Percentiles rank a stretch among this genome's conserved stretches.
phyloP scores from a whole-genome alignment of 2,329 filamentous ascomycete species.

The Onygenales sp. region DNA sequence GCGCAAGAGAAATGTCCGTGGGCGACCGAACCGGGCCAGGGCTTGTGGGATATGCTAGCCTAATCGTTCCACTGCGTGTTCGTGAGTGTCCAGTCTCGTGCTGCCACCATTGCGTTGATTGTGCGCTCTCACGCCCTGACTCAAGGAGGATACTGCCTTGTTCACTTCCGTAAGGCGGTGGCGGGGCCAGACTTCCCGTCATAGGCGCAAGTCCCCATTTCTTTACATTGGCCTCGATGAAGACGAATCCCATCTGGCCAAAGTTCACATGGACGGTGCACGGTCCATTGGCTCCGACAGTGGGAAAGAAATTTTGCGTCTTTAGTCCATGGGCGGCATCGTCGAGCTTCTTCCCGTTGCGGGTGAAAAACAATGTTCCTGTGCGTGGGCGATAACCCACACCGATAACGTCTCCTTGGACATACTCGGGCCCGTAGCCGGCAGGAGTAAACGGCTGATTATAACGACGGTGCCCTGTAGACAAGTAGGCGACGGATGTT shows the following conservation, averaged over 20 bases:
- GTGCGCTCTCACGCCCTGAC: conserved; percentile 53
- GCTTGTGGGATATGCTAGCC: conserved; percentile 64
- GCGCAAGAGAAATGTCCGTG: conserved; percentile 90
- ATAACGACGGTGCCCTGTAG: conserved; percentile 73
- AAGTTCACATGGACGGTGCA: conserved; percentile 94
- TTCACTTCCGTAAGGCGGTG: conserved; percentile 92
- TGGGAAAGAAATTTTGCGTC: conserved; percentile 93
- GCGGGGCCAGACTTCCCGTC: conserved; percentile 88
- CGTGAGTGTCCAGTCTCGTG: conserved; percentile 57
- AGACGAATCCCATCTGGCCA: conserved; percentile 94
- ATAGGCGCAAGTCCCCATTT: conserved; percentile 97
- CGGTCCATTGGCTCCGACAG: conserved; percentile 90
- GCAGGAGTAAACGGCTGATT: conserved; percentile 84
- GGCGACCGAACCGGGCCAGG: conserved; percentile 84
- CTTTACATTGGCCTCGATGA: conserved; percentile 98
- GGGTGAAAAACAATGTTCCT: conserved; percentile 93
- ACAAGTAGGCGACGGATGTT: conserved; percentile 83
- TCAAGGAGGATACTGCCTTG: conserved; percentile 93
- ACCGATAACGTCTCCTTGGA: conserved; percentile 92
- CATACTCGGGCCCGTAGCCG: conserved; percentile 70
- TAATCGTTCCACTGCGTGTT: conserved; percentile 67
- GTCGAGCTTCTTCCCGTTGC: conserved; percentile 94
- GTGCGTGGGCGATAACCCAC: conserved; percentile 92
- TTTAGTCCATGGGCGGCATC: conserved; percentile 91
- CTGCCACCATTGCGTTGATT: conserved; percentile 9